Evolutionary conservation across 257 asterid genomes (phyloP).

Genomic region (Mentha longifolia): DNA sequence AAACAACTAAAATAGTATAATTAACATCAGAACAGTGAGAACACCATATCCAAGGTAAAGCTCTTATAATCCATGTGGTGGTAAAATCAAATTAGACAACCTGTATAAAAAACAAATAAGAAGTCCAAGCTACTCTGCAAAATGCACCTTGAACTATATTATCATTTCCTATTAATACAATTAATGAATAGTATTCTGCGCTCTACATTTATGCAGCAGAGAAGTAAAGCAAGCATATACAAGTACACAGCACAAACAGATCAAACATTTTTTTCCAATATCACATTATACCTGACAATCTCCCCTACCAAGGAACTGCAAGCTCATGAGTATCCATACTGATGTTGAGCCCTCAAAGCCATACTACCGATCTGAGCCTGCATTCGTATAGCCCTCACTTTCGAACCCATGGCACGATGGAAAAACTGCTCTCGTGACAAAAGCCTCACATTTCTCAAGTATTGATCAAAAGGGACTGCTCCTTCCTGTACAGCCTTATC

Average conservation of each 20-base stretch:
- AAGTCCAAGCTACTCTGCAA: background rate
- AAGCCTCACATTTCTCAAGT: slow-evolving; percentile 79
- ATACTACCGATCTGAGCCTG: slow-evolving; percentile 86
- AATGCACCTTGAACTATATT: slow-evolving; percentile 3
- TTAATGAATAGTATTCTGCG: background rate
- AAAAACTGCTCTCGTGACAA: slow-evolving; percentile 82
- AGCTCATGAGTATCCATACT: slow-evolving; percentile 37
- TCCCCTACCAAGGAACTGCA: background rate
- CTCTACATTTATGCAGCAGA: slow-evolving; percentile 12
- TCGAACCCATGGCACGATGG: slow-evolving; percentile 80
- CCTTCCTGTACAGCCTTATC: slow-evolving; percentile 91
- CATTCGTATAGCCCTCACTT: slow-evolving; percentile 84
- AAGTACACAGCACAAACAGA: background rate
- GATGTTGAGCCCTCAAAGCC: slow-evolving; percentile 72
- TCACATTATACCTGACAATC: slow-evolving; percentile 22
- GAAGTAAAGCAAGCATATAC: slow-evolving; percentile 18
- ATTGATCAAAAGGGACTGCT: slow-evolving; percentile 80
- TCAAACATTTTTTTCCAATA: background rate
- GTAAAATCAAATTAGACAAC: slow-evolving; percentile 10
- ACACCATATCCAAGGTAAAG: slow-evolving; percentile 7
- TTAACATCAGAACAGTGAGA: background rate
- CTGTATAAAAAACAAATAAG: background rate
- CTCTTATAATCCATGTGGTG: background rate
- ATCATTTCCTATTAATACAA: background rate
- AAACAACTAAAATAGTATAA: slow-evolving; percentile 1